Conservation (phyloP, 495 filamentous ascomycete species). For the Chaetomium fimeti region DNA sequence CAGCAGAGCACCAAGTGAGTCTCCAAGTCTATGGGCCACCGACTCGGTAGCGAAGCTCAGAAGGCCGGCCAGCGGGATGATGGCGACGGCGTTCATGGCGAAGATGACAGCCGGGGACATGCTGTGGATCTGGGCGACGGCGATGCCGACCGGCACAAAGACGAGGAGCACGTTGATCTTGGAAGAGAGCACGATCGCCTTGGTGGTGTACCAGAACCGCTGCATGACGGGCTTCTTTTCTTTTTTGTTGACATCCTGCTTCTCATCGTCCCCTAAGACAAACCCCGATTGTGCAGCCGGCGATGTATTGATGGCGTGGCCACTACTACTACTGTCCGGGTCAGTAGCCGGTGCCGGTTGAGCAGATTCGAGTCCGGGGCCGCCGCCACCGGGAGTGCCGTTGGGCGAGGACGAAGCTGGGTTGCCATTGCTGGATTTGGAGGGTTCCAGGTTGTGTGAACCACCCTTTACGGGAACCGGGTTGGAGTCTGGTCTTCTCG, state of each 20-base stretch:
- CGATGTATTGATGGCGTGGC: slow-evolving; percentile 9
- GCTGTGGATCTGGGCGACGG: slow-evolving; percentile 50
- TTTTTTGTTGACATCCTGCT: background rate
- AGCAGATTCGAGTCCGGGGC: background rate
- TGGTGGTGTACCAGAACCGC: slow-evolving; percentile 52
- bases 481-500: slow-evolving; percentile 16
- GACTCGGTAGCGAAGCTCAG: slow-evolving; percentile 78
- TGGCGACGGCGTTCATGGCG: slow-evolving; percentile 79
- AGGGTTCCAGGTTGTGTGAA: background rate
- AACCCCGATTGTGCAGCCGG: slow-evolving; percentile 20
- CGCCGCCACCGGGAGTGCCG: slow-evolving; percentile 6
- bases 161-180: slow-evolving; percentile 75
- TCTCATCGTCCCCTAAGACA: slow-evolving; percentile 20
- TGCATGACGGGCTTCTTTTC: slow-evolving; percentile 23
- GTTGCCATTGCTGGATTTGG: slow-evolving; percentile 11
- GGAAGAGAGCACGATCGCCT: slow-evolving; percentile 59
- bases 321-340: slow-evolving; percentile 15
- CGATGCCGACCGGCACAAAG: slow-evolving; percentile 77
- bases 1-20: slow-evolving; percentile 76
- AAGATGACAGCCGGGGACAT: slow-evolving; percentile 54
- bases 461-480: slow-evolving; percentile 1
- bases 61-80: slow-evolving; percentile 78
- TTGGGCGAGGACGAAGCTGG: background rate
- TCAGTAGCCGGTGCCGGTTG: slow-evolving; percentile 1
- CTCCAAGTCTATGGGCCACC: slow-evolving; percentile 73